These are phyloP conservation scores for Penicillium palitans DNA, from an alignment of 2,329 filamentous ascomycete species.

Conservation along the genomic window DNA sequence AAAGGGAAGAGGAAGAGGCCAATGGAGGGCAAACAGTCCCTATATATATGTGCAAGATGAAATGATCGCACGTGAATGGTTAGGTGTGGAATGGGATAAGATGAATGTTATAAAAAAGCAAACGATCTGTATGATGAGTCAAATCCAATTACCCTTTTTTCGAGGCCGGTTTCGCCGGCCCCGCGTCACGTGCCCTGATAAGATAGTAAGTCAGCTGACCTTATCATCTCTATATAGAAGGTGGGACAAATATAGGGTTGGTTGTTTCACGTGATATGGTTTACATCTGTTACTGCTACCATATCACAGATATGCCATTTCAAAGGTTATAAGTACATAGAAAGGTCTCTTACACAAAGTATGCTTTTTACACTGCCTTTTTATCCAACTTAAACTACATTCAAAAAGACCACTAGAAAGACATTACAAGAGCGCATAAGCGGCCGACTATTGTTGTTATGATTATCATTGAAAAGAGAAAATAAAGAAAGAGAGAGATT, in stretches of 20 bases:
- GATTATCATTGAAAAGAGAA: no score
- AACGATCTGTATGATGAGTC: conserved; percentile 20
- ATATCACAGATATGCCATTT: no score
- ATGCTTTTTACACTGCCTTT: no score
- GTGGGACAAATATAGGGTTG: neutral
- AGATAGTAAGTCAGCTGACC: conserved; percentile 7
- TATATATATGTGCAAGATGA: neutral
- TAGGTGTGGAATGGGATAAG: neutral
- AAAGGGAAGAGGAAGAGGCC: neutral
- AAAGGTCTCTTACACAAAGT: no score
- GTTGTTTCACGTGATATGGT: neutral
- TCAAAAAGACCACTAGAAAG: no score
- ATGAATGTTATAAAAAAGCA: neutral
- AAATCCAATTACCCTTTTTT: conserved; percentile 18
- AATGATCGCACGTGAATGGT: neutral
- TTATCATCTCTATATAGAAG: neutral
- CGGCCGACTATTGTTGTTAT: no score
- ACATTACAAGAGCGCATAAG: no score
- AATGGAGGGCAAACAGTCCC: conserved; percentile 9
- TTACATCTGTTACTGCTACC: neutral
- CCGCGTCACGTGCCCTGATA: conserved; percentile 23
- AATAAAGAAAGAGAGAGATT: no score
- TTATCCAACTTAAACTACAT: no score
- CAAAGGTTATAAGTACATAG: no score
- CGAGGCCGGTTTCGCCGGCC: conserved; percentile 12